Base-by-base conservation (phyloP, 1,139 yeast species). In the Blastobotrys serpentis region DNA sequence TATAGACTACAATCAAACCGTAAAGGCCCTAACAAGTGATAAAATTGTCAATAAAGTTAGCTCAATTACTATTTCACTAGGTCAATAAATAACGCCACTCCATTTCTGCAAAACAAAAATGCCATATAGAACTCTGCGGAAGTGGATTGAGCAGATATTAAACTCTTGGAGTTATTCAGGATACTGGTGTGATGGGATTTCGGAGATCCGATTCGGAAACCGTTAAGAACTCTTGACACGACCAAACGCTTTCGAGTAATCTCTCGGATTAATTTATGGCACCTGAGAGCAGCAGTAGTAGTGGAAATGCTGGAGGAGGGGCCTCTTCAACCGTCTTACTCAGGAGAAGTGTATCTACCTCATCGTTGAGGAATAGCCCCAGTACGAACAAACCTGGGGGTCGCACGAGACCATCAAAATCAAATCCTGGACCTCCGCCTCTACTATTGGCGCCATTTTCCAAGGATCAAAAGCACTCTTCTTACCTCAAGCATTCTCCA, bases 281-380 rank as follows among this genome's bases (percentile, higher is more conserved):
- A 29, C 32, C 32, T 10, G 32, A 29, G 32, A 29, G 13, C 32
- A 14, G 32, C 13, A 29, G 32, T 11, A 29, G 32, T 29, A 29
- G 32, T 14, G 32, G 32, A 4, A 29, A 11, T 29, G 13, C 32
- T 29, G 7, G 4, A 4, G 32, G 32, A 11, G 25, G 25, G 4
- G 40, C 10, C 3, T 17, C 13, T 6, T 21, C 38, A 18, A 36
- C 40, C 3, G 25, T 17, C 13, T 10, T 36, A 4, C n/a, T 36
- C 14, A 36, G 22, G 16, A 14, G 40, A 19, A 36, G 40, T 36
- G 45, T 26, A 13, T 44, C 48, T 10, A 48, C 51, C 4, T 42
- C 51, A n/a, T 44, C 48, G 3, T 34, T 48, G 11, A 11, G 25
- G 10, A 36, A 36, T 8, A 23, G n/a, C n/a, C n/a, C n/a, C n/a